Conservation (phyloP, 768 basidiomycete genomes). For the Boletus subparvulus region DNA sequence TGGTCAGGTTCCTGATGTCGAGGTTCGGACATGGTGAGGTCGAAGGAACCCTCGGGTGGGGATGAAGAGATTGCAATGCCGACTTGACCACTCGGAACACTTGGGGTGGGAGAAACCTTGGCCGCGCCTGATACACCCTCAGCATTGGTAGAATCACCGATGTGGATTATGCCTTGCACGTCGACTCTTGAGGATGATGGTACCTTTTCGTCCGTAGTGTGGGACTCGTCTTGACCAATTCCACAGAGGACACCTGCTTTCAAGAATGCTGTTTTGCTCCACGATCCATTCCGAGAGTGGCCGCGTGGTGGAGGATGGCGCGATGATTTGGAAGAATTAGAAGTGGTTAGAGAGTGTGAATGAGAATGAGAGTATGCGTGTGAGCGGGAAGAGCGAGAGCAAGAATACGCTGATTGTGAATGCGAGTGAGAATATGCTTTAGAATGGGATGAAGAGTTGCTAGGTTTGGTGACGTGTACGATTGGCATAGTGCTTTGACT, state of each 20-base stretch:
- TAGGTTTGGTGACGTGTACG: conserved; percentile 25
- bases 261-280: conserved; percentile 38
- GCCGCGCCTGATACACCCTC: not conserved
- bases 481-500: conserved; percentile 56
- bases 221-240: conserved; percentile 22
- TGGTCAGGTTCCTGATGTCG: not conserved
- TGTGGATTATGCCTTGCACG: conserved; percentile 22
- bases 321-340: conserved; percentile 35
- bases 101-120: conserved; percentile 34
- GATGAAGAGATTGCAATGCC: conserved; percentile 47
- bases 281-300: conserved; percentile 40
- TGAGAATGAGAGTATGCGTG: conserved; percentile 36
- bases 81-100: conserved; percentile 28
- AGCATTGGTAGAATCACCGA: not conserved
- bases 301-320: conserved; percentile 17
- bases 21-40: conserved; percentile 11
- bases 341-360: conserved; percentile 37
- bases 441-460: conserved; percentile 20
- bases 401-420: conserved; percentile 23
- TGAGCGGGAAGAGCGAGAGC: conserved; percentile 26
- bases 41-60: conserved; percentile 27
- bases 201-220: conserved; percentile 20
- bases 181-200: conserved; percentile 25
- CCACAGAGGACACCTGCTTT: conserved; percentile 36
- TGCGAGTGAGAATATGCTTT: conserved; percentile 31